phyloP scores from a whole-genome alignment of 805 yeast species.

The Cyberlindnera suaveolens region DNA sequence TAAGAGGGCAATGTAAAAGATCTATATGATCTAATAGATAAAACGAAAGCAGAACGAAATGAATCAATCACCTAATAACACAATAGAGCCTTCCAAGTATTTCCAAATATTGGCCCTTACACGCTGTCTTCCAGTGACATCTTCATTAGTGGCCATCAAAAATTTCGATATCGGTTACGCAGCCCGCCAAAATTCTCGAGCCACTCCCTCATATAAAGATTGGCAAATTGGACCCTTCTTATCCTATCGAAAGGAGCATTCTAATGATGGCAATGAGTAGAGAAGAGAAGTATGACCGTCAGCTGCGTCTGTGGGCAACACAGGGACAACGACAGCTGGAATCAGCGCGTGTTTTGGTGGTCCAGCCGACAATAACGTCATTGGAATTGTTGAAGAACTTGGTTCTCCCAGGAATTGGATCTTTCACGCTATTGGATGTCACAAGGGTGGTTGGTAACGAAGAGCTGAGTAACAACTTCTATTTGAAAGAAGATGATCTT shows the following conservation, averaged over 20 bases:
- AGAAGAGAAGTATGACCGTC: constrained; percentile 70
- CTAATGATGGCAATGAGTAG: constrained; percentile 18
- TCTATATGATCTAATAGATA: too few relatives aligned
- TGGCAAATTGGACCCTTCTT: background rate
- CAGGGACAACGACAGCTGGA: constrained; percentile 65
- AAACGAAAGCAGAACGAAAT: too few relatives aligned
- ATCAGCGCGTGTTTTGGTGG: constrained; percentile 50
- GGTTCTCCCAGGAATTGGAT: constrained; percentile 68
- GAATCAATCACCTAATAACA: too few relatives aligned
- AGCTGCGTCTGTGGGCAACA: constrained; percentile 79
- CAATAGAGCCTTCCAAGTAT: too few relatives aligned
- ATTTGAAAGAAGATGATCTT: constrained; percentile 38
- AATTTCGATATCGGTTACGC: background rate
- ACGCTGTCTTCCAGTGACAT: too few relatives aligned
- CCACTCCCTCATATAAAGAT: too few relatives aligned
- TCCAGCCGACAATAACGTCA: constrained; percentile 52
- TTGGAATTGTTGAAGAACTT: constrained; percentile 74
- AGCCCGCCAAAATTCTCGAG: too few relatives aligned
- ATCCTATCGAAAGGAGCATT: background rate
- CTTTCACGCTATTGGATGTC: constrained; percentile 52
- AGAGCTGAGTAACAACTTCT: constrained; percentile 59
- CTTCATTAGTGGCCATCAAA: too few relatives aligned
- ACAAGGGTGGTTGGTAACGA: constrained; percentile 28
- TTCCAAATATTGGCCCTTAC: too few relatives aligned
- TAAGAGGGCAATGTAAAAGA: too few relatives aligned